Conservation (phyloP, 2,329 filamentous ascomycete species). For the Ophiosphaerella korrae region DNA sequence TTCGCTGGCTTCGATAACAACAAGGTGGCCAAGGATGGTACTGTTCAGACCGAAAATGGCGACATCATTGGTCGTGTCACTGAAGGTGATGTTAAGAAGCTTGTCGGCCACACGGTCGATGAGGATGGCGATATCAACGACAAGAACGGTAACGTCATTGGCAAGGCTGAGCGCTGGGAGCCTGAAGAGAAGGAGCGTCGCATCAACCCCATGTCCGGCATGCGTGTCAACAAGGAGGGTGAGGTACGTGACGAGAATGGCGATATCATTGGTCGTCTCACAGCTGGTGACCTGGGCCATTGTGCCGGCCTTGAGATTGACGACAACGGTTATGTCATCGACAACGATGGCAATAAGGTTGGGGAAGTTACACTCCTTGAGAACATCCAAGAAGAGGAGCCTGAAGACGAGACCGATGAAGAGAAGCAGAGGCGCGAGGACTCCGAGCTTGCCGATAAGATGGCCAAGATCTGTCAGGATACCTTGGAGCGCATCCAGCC, state of each 20-base stretch:
- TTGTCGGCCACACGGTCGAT: constrained; percentile 57
- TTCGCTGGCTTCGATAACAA: constrained; percentile 65
- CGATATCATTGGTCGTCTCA: constrained; percentile 56
- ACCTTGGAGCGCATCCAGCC: constrained; percentile 84
- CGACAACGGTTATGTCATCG: constrained; percentile 58
- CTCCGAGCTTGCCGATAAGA: constrained; percentile 76
- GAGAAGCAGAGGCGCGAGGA: constrained; percentile 62
- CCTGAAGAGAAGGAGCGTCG: constrained; percentile 59
- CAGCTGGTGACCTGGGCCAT: constrained; percentile 57
- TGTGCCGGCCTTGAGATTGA: constrained; percentile 59
- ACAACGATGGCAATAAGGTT: constrained; percentile 65
- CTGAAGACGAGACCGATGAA: constrained; percentile 58
- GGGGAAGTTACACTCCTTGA: constrained; percentile 67
- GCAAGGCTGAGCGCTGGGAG: constrained; percentile 59
- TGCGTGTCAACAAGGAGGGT: constrained; percentile 59
- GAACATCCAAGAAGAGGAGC: constrained; percentile 62
- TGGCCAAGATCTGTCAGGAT: constrained; percentile 73
- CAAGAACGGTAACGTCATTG: constrained; percentile 60
- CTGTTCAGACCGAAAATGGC: constrained; percentile 54
- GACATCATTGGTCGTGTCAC: constrained; percentile 56
- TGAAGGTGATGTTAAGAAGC: constrained; percentile 58
- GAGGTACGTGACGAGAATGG: constrained; percentile 59
- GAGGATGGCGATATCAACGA: constrained; percentile 59
- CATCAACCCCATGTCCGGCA: constrained; percentile 65
- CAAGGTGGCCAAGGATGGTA: constrained; percentile 63